Percentiles rank a stretch among this genome's conserved stretches.
Conservation (phyloP, 73 alveolate genomes). For the Paramecium primaurelia region DNA sequence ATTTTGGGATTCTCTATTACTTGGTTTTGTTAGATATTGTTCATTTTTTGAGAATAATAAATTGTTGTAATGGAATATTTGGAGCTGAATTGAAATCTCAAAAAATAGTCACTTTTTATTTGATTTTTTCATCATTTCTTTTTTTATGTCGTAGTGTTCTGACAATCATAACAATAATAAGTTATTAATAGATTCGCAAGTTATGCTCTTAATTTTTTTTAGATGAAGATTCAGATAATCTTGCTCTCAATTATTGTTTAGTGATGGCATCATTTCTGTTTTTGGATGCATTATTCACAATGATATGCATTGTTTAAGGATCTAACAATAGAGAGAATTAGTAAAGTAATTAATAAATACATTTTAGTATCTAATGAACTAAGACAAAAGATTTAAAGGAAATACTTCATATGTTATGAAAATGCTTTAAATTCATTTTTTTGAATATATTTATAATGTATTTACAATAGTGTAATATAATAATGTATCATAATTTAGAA, state of each 20-base stretch:
- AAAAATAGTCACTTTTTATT: neutral
- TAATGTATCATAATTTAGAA: neutral
- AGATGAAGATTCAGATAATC: neutral
- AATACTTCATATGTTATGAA: conserved; percentile 24
- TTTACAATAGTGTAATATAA: neutral
- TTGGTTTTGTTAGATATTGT: neutral
- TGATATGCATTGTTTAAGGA: conserved; percentile 14
- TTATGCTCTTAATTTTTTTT: neutral
- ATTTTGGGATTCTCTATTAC: conserved; percentile 7
- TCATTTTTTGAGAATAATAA: neutral
- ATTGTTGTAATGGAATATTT: neutral
- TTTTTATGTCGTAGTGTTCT: neutral
- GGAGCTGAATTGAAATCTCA: neutral
- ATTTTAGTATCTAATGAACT: neutral
- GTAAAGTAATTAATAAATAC: neutral
- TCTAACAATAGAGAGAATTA: neutral
- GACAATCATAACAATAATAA: neutral
- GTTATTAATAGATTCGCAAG: neutral
- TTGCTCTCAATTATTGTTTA: neutral
- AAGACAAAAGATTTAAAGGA: neutral
- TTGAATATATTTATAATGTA: neutral
- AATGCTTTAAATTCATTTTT: conserved; percentile 6
- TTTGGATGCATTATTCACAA: neutral
- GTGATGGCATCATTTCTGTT: neutral
- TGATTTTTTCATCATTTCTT: neutral